A percentile compares a stretch with the other conserved stretches of the same genome.
Evolutionary conservation across 768 basidiomycete genomes (phyloP).

Genomic region (Tremella yokohamensis): DNA sequence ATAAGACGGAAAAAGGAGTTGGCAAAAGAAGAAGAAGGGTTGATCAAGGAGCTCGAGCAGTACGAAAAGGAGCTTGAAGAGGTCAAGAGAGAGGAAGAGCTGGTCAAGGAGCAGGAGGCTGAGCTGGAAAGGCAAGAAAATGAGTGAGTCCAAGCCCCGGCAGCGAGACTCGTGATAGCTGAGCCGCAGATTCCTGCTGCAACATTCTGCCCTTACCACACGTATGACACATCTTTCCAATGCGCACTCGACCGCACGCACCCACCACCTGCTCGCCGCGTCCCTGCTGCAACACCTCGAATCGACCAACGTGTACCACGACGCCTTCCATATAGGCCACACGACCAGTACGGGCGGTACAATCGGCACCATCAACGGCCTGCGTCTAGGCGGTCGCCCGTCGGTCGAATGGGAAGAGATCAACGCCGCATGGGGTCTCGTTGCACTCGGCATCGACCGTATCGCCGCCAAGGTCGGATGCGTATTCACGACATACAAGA

Average conservation of each 20-base stretch:
- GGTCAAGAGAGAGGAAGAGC: constrained; percentile 77
- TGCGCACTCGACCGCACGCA: constrained; percentile 37
- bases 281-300: constrained; percentile 44
- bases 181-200: constrained; percentile 32
- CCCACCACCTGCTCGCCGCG: constrained; percentile 42
- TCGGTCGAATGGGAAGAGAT: constrained; percentile 98
- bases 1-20: constrained; percentile 69
- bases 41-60: constrained; percentile 67
- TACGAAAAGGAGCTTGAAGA: constrained; percentile 73
- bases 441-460: constrained; percentile 82
- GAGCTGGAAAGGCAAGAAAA: constrained; percentile 58
- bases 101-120: constrained; percentile 71
- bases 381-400: constrained; percentile 76
- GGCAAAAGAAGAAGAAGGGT: constrained; percentile 65
- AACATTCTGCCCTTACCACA: constrained; percentile 19
- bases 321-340: constrained; percentile 51
- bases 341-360: constrained; percentile 26
- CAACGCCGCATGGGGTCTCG: constrained; percentile 98
- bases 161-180: neutral
- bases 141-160: constrained; percentile 55
- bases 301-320: constrained; percentile 51
- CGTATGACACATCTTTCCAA: constrained; percentile 16
- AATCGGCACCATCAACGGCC: constrained; percentile 93
- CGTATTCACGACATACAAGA: constrained; percentile 76
- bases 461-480: constrained; percentile 88